phyloP scores from a whole-genome alignment of 768 basidiomycete genomes.

The Tephrocybe rancida region DNA sequence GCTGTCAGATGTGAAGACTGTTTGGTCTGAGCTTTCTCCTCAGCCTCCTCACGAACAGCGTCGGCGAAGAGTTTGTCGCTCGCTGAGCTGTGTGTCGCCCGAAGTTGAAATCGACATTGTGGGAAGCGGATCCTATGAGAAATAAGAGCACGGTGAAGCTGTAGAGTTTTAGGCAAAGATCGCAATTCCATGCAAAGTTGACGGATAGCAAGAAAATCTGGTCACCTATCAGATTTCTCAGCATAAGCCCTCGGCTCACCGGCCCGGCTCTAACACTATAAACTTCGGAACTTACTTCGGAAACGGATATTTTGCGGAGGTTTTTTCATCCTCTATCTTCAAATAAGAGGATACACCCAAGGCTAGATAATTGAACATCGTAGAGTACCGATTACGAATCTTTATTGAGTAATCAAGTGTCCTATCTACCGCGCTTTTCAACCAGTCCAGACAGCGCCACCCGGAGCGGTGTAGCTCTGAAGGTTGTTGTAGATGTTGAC shows the following conservation, averaged over 20 bases:
- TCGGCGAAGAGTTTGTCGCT: conserved; percentile 70
- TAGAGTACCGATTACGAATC: not conserved
- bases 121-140: not conserved
- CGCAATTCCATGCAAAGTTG: conserved; percentile 13
- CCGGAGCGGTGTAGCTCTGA: conserved; percentile 51
- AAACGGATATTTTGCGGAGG: too few species aligned
- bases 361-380: not conserved
- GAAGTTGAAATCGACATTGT: conserved; percentile 3
- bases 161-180: not conserved
- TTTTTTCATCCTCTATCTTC: too few species aligned
- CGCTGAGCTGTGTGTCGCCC: conserved; percentile 25
- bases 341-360: too few species aligned
- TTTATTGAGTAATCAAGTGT: too few species aligned
- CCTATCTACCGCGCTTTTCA: conserved; percentile 27
- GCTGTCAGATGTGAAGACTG: conserved; percentile 20
- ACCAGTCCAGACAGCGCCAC: conserved; percentile 41
- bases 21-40: conserved; percentile 21
- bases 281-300: too few species aligned
- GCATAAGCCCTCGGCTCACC: too few species aligned
- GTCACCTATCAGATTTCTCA: too few species aligned
- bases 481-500: conserved; percentile 61
- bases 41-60: conserved; percentile 55
- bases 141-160: not conserved
- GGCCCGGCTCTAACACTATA: too few species aligned
- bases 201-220: not conserved